phyloP scores from a whole-genome alignment of 129 eudicot species.

The Artemisia tridentata region DNA sequence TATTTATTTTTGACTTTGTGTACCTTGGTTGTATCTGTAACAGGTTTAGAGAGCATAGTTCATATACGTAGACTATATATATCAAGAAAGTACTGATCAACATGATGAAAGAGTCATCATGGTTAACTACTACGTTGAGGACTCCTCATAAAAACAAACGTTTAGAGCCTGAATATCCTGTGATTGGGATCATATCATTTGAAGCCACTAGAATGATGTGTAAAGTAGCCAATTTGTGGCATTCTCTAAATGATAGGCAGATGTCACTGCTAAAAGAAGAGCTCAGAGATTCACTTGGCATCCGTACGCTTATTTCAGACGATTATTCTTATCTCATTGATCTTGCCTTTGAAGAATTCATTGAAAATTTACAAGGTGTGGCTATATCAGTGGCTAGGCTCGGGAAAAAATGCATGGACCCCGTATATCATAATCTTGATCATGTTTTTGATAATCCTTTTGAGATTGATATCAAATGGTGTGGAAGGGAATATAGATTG shows the following conservation, averaged over 20 bases:
- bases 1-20: conserved; percentile 14
- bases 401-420: conserved; percentile 76
- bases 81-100: conserved; percentile 28
- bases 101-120: conserved; percentile 42
- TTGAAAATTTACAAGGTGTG: conserved; percentile 49
- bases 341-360: conserved; percentile 63
- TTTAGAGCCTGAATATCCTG: conserved; percentile 45
- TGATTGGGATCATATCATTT: conserved; percentile 70
- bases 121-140: conserved; percentile 56
- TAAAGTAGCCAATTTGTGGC: conserved; percentile 67
- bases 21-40: too few species aligned
- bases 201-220: conserved; percentile 73
- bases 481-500: conserved; percentile 68
- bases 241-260: conserved; percentile 55
- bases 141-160: conserved; percentile 43
- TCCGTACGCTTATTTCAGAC: conserved; percentile 69
- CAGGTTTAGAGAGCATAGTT: not conserved
- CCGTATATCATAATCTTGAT: conserved; percentile 66
- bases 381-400: conserved; percentile 56
- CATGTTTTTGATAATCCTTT: conserved; percentile 49
- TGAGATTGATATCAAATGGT: conserved; percentile 48
- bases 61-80: conserved; percentile 8
- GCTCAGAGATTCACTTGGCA: conserved; percentile 59
- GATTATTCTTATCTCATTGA: conserved; percentile 60
- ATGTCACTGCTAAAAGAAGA: conserved; percentile 61